Evolutionary conservation across 2,329 filamentous ascomycete genomes (phyloP).

Genomic region (Monosporascus sp.): DNA sequence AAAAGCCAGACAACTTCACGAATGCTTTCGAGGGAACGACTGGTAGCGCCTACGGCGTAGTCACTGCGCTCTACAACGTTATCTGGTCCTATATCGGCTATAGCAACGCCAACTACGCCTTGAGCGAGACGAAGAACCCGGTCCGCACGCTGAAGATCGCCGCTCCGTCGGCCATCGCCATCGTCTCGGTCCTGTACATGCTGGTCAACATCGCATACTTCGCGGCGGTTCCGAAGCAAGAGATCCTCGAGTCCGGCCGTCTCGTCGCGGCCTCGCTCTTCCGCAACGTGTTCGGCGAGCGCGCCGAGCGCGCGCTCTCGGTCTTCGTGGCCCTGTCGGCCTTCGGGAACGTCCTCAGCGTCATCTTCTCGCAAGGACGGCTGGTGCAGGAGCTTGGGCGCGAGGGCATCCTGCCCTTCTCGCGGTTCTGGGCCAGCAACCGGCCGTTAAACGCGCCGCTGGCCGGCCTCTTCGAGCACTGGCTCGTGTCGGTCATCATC

Average conservation of each 20-base stretch:
- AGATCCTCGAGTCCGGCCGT: slow-evolving; percentile 53
- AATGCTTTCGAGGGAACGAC: slow-evolving; percentile 46
- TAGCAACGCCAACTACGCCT: slow-evolving; percentile 60
- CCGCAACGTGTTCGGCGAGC: slow-evolving; percentile 54
- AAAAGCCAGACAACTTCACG: slow-evolving; percentile 52
- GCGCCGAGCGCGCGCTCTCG: slow-evolving; percentile 44
- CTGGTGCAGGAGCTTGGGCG: slow-evolving; percentile 64
- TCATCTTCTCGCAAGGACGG: slow-evolving; percentile 55
- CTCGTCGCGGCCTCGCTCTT: slow-evolving; percentile 60
- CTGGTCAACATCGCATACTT: slow-evolving; percentile 64
- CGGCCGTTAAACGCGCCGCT: slow-evolving; percentile 62
- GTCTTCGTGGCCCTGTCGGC: slow-evolving; percentile 58
- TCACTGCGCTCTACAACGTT: slow-evolving; percentile 53
- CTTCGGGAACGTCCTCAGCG: slow-evolving; percentile 57
- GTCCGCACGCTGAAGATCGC: slow-evolving; percentile 50
- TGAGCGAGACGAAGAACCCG: slow-evolving; percentile 53
- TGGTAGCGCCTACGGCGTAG: slow-evolving; percentile 47
- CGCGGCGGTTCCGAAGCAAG: slow-evolving; percentile 53
- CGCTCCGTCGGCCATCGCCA: slow-evolving; percentile 53
- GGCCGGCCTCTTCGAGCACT: slow-evolving; percentile 60
- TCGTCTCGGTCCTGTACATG: slow-evolving; percentile 56
- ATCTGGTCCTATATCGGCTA: slow-evolving; percentile 60
- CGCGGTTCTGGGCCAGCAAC: slow-evolving; percentile 64
- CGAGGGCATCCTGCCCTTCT: slow-evolving; percentile 63
- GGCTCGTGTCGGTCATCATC: slow-evolving; percentile 59